Base-by-base conservation (phyloP, 2,329 filamentous ascomycete species). In the Exophiala alcalophila region DNA sequence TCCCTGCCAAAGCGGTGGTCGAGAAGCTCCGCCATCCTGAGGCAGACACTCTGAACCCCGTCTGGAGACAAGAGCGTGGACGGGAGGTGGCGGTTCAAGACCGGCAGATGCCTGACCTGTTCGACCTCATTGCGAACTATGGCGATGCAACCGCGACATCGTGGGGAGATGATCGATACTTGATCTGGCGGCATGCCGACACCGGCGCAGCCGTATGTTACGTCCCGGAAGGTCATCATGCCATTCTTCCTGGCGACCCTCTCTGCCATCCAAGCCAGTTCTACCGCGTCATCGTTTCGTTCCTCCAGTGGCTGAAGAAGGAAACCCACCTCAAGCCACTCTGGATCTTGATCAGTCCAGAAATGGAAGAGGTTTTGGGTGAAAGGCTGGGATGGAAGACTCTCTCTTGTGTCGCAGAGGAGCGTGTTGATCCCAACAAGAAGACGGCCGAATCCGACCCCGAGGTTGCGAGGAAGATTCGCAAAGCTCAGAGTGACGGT, bases 121-220 rank as follows among this genome's bases (percentile, higher is more conserved):
- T 90, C 61, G 84, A 94, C 61, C 80, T 96, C 28, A 89, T 96
- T 62, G 88, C 88, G 60, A 96, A 96, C 65, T 96, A 96, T 56
- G 90, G 90, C 50, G 90, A 96, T 64, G 88, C 90, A 2, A 89
- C 88, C 34, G 94, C 94, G 59, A 96, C 90, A 0, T 92, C 88
- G 0, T 96, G 89, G 88, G 77, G 92, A 5, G 90, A 96, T 62
- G 85, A 89, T 5, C 81, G 88, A 5, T 95, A 90, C 63, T 76
- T 86, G 59, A 81, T 94, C 44, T 96, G 88, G 87, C 82, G 90
- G 20, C 87, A 95, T 60, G 68, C 77, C 15, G 64, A 70, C 23
- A 91, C 85, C 2, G 90, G 90, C 34, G 90, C 89, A 0, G 89
- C 89, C 4, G 76, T 95, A 23, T 86, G 88, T 8, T 96, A 86